Evolutionary conservation across 805 yeast genomes (phyloP).

Genomic region (Ascoidea rubescens): DNA sequence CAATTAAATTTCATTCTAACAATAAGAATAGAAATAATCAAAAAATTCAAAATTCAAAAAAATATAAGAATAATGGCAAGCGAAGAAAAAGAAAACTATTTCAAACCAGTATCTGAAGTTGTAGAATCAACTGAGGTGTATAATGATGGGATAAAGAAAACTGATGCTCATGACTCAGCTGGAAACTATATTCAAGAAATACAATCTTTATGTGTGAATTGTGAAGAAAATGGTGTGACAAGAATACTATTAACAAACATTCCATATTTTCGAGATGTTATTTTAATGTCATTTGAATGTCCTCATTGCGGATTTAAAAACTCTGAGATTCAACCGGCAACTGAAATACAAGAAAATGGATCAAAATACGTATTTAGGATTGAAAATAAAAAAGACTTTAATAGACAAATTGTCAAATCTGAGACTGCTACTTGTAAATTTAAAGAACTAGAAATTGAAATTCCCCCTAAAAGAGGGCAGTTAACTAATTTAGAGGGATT

Average conservation of each 20-base stretch:
- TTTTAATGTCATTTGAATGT: conserved; percentile 90
- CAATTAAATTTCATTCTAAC: too few relatives aligned
- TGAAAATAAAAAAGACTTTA: conserved; percentile 59
- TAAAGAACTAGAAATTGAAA: conserved; percentile 77
- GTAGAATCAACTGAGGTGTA: conserved; percentile 10
- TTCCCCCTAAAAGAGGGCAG: conserved; percentile 92
- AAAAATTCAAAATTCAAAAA: too few relatives aligned
- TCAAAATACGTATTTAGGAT: conserved; percentile 54
- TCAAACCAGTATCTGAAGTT: conserved; percentile 10
- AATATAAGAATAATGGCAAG: too few relatives aligned
- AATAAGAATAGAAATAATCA: too few relatives aligned
- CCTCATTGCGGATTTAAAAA: conserved; percentile 89
- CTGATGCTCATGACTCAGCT: conserved; percentile 38
- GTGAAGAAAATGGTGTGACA: conserved; percentile 77
- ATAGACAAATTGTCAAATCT: conserved; percentile 83
- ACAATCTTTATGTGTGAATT: conserved; percentile 92
- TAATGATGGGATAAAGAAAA: conserved; percentile 5
- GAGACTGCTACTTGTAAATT: conserved; percentile 76
- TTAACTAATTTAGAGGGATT: conserved; percentile 88
- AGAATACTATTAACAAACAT: conserved; percentile 74
- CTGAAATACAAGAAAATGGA: conserved; percentile 83
- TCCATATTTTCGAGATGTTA: conserved; percentile 84
- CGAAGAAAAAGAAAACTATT: neutral
- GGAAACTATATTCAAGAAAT: conserved; percentile 95
- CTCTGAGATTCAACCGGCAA: conserved; percentile 93